Percentiles rank a stretch among this genome's conserved stretches.
Evolutionary conservation across 495 filamentous ascomycete species (phyloP).

Genomic region (Alectoria sarmentosa): DNA sequence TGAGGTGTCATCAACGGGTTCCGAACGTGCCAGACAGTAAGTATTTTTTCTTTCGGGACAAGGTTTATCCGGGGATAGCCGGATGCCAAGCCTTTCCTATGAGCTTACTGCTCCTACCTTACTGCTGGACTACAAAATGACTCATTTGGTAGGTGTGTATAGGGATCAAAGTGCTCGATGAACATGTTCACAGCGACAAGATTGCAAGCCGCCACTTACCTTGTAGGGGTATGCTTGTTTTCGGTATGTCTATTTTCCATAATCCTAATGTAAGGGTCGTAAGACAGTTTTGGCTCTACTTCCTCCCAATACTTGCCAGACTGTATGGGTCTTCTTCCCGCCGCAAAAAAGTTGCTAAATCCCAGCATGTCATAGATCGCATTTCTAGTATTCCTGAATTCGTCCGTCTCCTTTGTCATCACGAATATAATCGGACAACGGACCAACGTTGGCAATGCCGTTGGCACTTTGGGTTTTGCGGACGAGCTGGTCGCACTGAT

Average conservation of each 20-base stretch:
- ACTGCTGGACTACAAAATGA: no score
- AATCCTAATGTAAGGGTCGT: not conserved
- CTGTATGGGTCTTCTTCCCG: not conserved
- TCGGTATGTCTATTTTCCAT: conserved; percentile 34
- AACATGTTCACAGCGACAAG: conserved; percentile 55
- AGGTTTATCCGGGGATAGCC: not conserved
- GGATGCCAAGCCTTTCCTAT: no score
- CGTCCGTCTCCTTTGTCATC: conserved; percentile 86
- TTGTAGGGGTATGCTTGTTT: conserved; percentile 85
- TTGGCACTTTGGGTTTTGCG: conserved; percentile 90
- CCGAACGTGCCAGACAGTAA: no score
- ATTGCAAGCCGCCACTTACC: conserved; percentile 73
- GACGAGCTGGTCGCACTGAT: conserved; percentile 89
- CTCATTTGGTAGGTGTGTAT: not conserved
- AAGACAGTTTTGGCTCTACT: not conserved
- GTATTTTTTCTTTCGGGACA: no score
- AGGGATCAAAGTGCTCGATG: not conserved
- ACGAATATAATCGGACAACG: conserved; percentile 78
- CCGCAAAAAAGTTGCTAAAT: not conserved
- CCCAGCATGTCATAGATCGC: conserved; percentile 48
- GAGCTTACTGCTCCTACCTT: no score
- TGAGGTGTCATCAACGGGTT: not conserved
- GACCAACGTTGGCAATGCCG: conserved; percentile 74
- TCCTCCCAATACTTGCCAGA: not conserved
- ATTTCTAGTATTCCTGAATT: conserved; percentile 96